A percentile compares a stretch with the other conserved stretches of the same genome.
Conservation (phyloP, 768 basidiomycete genomes). For the Podaxis sp. region DNA sequence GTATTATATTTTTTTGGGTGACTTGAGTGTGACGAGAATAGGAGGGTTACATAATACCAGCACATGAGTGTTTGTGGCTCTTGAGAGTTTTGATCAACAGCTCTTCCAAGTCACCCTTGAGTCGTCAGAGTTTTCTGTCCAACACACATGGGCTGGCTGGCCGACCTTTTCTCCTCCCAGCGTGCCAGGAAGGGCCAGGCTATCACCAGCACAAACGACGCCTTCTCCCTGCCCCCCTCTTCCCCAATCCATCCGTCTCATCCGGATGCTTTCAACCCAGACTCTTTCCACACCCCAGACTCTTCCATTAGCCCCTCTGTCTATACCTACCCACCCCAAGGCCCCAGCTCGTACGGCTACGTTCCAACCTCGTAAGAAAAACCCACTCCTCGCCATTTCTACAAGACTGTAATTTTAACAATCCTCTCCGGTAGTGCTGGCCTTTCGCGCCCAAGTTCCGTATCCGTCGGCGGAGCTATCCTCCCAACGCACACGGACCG, state of each 20-base stretch:
- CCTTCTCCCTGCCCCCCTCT: constrained; percentile 79
- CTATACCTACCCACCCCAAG: constrained; percentile 79
- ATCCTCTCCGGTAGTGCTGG: constrained; percentile 25
- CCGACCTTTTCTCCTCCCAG: constrained; percentile 57
- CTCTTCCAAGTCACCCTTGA: not conserved
- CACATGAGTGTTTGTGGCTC: not conserved
- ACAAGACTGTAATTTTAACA: not conserved
- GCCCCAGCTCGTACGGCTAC: constrained; percentile 54
- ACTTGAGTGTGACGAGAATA: not conserved
- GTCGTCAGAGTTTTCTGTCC: not conserved
- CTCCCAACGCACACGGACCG: constrained; percentile 65
- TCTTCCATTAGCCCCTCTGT: constrained; percentile 37
- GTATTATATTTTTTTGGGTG: not conserved
- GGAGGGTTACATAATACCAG: constrained; percentile 8
- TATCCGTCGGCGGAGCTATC: constrained; percentile 43
- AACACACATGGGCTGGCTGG: constrained; percentile 65
- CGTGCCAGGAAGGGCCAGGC: constrained; percentile 57
- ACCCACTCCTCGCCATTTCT: not conserved
- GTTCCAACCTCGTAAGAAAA: constrained; percentile 50
- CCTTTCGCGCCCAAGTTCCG: constrained; percentile 29
- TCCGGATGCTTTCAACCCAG: constrained; percentile 57
- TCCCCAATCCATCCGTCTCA: constrained; percentile 51
- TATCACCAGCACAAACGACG: constrained; percentile 78
- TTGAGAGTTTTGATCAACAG: not conserved
- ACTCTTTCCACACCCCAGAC: constrained; percentile 46